Percentiles rank a stretch among this genome's conserved stretches.
phyloP scores from a whole-genome alignment of 1,284 basidiomycete species.

The Ustilago tritici region DNA sequence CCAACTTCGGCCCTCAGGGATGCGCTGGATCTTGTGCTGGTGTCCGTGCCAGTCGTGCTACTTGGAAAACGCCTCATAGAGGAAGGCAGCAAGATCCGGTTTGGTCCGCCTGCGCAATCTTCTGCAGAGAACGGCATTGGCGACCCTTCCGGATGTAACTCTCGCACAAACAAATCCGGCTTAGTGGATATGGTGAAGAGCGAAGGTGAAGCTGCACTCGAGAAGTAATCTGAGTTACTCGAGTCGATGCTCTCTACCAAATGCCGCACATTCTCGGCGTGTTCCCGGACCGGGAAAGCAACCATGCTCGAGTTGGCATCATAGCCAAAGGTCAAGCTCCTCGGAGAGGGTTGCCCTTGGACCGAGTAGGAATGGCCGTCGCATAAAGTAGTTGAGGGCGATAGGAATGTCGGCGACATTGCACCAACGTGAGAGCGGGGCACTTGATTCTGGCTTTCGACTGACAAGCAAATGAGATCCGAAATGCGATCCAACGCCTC shows the following conservation, averaged over 20 bases:
- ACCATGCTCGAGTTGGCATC: conserved; percentile 16
- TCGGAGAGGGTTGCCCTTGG: conserved; percentile 23
- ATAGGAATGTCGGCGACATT: conserved; percentile 15
- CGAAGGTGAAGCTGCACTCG: conserved; percentile 14
- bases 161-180: neutral
- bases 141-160: neutral
- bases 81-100: conserved; percentile 31
- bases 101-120: neutral
- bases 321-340: conserved; percentile 3
- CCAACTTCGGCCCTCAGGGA: conserved; percentile 26
- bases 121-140: neutral
- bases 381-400: conserved; percentile 21
- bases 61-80: conserved; percentile 32
- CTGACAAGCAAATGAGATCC: conserved; percentile 31
- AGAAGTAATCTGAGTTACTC: neutral
- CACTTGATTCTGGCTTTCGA: conserved; percentile 19
- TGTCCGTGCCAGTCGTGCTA: conserved; percentile 17
- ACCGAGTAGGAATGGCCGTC: conserved; percentile 31
- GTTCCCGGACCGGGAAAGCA: conserved; percentile 7
- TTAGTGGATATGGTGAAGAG: conserved; percentile 19
- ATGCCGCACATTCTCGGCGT: neutral
- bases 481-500: conserved; percentile 39
- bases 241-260: neutral
- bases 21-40: conserved; percentile 13
- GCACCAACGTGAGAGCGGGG: conserved; percentile 10